A percentile compares a stretch with the other conserved stretches of the same genome.
These are phyloP conservation scores for Orbilia brochopaga DNA, from an alignment of 2,329 filamentous ascomycete species.

Conservation along the genomic window DNA sequence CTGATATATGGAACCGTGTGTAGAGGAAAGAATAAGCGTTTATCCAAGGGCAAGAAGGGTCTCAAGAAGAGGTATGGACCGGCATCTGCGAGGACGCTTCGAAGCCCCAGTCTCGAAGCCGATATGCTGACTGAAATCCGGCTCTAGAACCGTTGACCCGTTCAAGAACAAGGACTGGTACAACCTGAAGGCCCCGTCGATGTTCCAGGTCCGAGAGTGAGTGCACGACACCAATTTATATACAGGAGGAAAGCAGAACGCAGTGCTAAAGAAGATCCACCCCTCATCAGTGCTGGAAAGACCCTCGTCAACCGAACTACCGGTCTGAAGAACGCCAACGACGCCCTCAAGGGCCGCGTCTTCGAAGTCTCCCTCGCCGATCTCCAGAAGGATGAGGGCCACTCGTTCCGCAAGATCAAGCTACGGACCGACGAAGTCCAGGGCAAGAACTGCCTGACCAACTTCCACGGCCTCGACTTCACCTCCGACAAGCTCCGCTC, in stretches of 20 bases:
- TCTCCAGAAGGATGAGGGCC: conserved; percentile 99
- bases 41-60: conserved; percentile 99
- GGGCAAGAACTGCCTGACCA: conserved; percentile 99
- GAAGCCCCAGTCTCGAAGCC: background rate
- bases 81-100: conserved; percentile 5
- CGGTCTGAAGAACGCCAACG: conserved; percentile 99
- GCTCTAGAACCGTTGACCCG: conserved; percentile 99
- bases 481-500: conserved; percentile 99
- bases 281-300: conserved; percentile 89
- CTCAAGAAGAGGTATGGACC: conserved; percentile 49
- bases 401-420: conserved; percentile 99
- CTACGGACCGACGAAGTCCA: conserved; percentile 98
- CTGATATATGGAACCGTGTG: conserved; percentile 37
- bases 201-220: conserved; percentile 42
- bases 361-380: conserved; percentile 98
- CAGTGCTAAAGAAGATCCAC: conserved; percentile 48
- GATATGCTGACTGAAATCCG: conserved; percentile 57
- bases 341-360: conserved; percentile 97
- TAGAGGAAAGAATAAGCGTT: conserved; percentile 80
- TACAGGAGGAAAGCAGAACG: conserved; percentile 4
- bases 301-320: conserved; percentile 99
- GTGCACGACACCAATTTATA: conserved; percentile 31
- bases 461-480: conserved; percentile 99
- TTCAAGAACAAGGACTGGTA: conserved; percentile 99
- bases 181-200: conserved; percentile 78